Base-by-base conservation (phyloP, 495 filamentous ascomycete species). In the Acidomyces sp. region DNA sequence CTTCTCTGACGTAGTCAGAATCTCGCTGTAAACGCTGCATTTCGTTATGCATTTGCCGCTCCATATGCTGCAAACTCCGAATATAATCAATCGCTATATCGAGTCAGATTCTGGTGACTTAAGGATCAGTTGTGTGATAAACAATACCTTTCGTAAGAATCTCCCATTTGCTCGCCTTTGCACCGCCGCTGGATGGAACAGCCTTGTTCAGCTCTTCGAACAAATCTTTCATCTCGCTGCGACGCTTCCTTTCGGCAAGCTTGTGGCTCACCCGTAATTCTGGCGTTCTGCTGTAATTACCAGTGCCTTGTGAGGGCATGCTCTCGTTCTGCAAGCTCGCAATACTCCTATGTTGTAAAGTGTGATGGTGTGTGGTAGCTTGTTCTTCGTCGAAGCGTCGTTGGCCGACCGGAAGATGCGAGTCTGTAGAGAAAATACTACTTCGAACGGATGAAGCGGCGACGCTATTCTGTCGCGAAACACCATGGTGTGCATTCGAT, bases 101-200 rank as follows among this genome's bases (percentile, higher is more conserved):
- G n/a, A n/a, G n/a, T n/a, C n/a, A n/a, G n/a, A n/a, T n/a, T n/a
- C n/a, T n/a, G n/a, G n/a, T n/a, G n/a, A n/a, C 11, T 9, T 15
- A 12, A 12, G 22, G 12, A 27, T 41, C 31, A 45, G 32, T 11
- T 45, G 10, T 11, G 19, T 3, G 15, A 30, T 23, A 17, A 4
- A 12, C 20, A 64, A 25, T 68, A 93, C 86, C 83, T 71, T 88
- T 86, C 7, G 84, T 92, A n/a, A 99, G 60, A 24, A 93, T 93
- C 54, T 99, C 90, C 92, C 92, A 99, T 61, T 99, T 99, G 55
- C 86, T 94, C 3, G 88, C 87, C 55, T 96, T 99, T 31, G 82
- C 80, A 15, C 86, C 88, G 36, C 86, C 76, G 43, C 81, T 82
- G 40, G 85, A 77, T 4, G 88, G 88, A 46, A 95, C 75, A 28